Conservation (phyloP, 129 eudicot genomes). For the Chrysanthemum lavandulifolium region DNA sequence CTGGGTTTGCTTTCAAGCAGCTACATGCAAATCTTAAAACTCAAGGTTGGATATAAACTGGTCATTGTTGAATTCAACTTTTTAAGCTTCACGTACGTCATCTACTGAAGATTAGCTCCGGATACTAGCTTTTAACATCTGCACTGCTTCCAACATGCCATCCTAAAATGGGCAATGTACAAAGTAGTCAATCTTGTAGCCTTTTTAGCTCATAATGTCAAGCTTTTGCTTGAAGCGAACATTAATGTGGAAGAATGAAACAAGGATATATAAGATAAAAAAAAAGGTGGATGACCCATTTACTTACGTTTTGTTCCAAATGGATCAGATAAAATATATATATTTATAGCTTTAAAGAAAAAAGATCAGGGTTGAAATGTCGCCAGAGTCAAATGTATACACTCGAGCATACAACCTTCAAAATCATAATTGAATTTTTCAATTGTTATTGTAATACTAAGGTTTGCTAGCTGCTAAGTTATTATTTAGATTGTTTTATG, state of each 20-base stretch:
- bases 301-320: no score
- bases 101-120: background rate
- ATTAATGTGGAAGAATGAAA: background rate
- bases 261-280: background rate
- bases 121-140: slow-evolving; percentile 43
- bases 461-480: no score
- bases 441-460: no score
- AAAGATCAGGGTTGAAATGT: background rate
- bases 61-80: background rate
- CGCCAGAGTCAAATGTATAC: no score
- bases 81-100: slow-evolving; percentile 5
- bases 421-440: no score
- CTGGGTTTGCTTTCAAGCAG: background rate
- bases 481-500: no score
- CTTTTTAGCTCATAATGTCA: slow-evolving; percentile 11
- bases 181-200: slow-evolving; percentile 12
- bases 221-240: background rate
- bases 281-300: no score
- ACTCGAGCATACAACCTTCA: no score
- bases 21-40: background rate
- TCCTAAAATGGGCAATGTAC: slow-evolving; percentile 42
- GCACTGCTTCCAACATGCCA: slow-evolving; percentile 70
- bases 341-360: background rate
- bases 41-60: slow-evolving; percentile 2
- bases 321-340: background rate